Evolutionary conservation across 1,139 yeast species (phyloP), one percentile per base, ranked within the genome.

Genomic region (Geotrichum restrictum): DNA sequence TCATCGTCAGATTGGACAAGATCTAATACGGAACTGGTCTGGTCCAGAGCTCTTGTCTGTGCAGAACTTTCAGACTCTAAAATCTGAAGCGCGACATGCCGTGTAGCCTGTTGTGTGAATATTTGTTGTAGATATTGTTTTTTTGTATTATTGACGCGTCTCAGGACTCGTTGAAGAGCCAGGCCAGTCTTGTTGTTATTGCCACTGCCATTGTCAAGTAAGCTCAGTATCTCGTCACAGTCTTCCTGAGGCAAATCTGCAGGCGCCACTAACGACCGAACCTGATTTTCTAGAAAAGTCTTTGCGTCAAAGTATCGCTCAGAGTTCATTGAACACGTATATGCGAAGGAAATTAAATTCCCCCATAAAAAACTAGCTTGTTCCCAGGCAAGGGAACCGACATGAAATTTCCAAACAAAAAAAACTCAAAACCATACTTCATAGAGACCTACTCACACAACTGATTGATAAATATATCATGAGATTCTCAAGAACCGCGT

Each of bases 41-140:
- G 36, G 10, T 49, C 43, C 31, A 32, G 13, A 6, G 48, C 48
- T 5, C 52, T 34, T n/a, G 33, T 33, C n/a, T 44, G 22, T 2
- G 52, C 52, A 6, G 48, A 38, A 5, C 14, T 39, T 33, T 49
- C 49, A 11, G 38, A 31, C 16, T 49, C 52, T 21, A 44, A 33
- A 16, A 49, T 21, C 32, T 49, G 52, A 6, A 44, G 21, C n/a
- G 45, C 52, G 11, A 49, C 49, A 49, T 49, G 52, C n/a, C 44
- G 19, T 14, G 47, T 43, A 10, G 52, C 48, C 32, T 49, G 48
- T n/a, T 43, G 48, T 11, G 52, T 49, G 29, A 49, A 44, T 16
- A 37, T 19, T 8, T 43, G 48, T 19, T 49, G 48, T 3, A 49
- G 41, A 32, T 49, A 40, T 8, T 36, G 40, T 18, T 39, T 49